Evolutionary conservation across 2,329 filamentous ascomycete genomes (phyloP), one percentile per base, ranked within the genome.

Genomic region (Fusarium robinianum): DNA sequence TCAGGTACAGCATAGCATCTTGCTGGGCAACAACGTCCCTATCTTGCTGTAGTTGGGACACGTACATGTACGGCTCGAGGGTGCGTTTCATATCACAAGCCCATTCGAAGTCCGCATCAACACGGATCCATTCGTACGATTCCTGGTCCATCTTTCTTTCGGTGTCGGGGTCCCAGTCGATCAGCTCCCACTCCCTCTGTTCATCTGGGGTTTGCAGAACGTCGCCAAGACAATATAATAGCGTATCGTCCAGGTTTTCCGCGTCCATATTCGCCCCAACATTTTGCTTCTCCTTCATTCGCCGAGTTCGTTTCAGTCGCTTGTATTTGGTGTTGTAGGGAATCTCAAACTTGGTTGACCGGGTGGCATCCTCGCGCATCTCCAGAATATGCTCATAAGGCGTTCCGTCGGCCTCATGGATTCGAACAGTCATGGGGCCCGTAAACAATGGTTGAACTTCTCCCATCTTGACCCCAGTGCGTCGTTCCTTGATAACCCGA

Each of bases 291-390:
- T 95, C 89, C 65, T 90, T 90, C 65, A 92, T 83, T 21, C 88
- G 78, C 30, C 87, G 82, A 46, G 88, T 96, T 32, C 91, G 79
- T 74, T 99, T 99, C 3, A 99, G 77, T 7, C 95, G 85, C 72
- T 97, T 99, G 72, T 99, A 99, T 66, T 99, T 99, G 1, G 94
- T 99, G 61, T 97, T 97, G 71, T 99, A 99, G 1, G 92, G 91
- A 49, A 99, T 96, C 51, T 96, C 91, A 47, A 97, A 88, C 64
- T 88, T 94, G 16, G 77, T 77, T 2, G 73, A 74, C 57, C 87
- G 89, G 3, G 87, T 88, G 10, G 83, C 80, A 18, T 86, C 85
- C 57, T 96, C 90, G 48, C 90, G 90, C 64, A 99, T 95, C 61
- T 96, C 90, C 21, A 97, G 85, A 51, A 96, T 96, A 64, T 99